Conservation (phyloP, 345 rosid genomes). For the Acer negundo region DNA sequence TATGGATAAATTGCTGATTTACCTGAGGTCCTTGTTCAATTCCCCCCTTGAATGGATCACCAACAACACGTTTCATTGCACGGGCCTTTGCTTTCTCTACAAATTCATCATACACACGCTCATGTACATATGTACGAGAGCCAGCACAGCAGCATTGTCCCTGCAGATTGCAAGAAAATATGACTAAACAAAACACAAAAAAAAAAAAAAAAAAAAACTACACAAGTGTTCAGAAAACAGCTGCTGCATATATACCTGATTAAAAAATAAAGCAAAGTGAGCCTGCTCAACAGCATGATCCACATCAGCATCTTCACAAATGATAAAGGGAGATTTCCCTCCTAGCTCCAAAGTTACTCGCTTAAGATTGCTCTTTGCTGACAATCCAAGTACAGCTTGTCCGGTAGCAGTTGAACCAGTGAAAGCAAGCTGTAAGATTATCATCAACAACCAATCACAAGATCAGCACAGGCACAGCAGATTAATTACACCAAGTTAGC, state of each 20-base stretch:
- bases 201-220: background rate
- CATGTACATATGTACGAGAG: conserved; percentile 94
- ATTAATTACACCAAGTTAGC: background rate
- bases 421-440: conserved; percentile 72
- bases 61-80: conserved; percentile 66
- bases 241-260: conserved; percentile 58
- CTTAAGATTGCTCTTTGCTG: conserved; percentile 89
- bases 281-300: conserved; percentile 87
- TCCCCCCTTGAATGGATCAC: conserved; percentile 86
- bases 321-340: conserved; percentile 95
- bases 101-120: conserved; percentile 77
- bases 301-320: conserved; percentile 92
- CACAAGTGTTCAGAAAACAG: background rate
- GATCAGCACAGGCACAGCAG: background rate
- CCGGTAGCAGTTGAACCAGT: conserved; percentile 90
- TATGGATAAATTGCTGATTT: conserved; percentile 4
- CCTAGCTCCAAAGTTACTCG: conserved; percentile 94
- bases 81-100: conserved; percentile 82
- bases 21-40: conserved; percentile 99
- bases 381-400: conserved; percentile 61
- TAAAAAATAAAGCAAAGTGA: conserved; percentile 84
- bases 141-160: conserved; percentile 98
- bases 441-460: background rate
- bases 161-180: conserved; percentile 37
- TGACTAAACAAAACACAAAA: conserved; percentile 2